Percentiles rank a stretch among this genome's conserved stretches.
Conservation (phyloP, 2,329 filamentous ascomycete genomes). For the Fusarium sp. region DNA sequence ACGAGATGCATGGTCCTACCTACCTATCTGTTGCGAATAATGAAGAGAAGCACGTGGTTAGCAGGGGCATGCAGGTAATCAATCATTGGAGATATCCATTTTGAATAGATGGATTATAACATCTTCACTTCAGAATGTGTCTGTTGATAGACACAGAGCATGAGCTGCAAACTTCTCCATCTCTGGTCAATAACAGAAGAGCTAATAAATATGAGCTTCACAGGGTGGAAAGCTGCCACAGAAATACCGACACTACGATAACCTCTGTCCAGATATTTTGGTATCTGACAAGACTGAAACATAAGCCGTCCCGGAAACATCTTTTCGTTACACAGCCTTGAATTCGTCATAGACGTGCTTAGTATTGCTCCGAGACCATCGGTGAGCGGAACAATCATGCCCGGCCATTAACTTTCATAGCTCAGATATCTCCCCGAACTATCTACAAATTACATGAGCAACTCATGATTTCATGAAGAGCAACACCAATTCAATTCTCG, state of each 20-base stretch:
- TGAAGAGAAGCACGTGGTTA: conserved; percentile 24
- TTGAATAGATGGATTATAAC: background rate
- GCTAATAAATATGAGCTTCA: background rate
- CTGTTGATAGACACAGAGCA: background rate
- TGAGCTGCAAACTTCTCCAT: background rate
- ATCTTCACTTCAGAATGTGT: background rate
- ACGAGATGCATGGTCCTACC: background rate
- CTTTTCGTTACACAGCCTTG: conserved; percentile 19
- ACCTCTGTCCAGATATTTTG: background rate
- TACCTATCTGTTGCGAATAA: conserved; percentile 10
- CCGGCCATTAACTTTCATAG: conserved; percentile 12
- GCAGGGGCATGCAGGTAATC: background rate
- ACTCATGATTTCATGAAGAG: conserved; percentile 1
- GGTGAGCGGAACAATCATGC: conserved; percentile 12
- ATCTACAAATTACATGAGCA: conserved; percentile 1
- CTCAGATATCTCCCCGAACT: conserved; percentile 8
- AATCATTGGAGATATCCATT: background rate
- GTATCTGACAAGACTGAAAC: conserved; percentile 18
- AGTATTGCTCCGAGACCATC: conserved; percentile 26
- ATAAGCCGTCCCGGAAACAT: conserved; percentile 7
- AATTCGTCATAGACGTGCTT: conserved; percentile 37
- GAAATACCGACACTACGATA: background rate
- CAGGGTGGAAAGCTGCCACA: background rate
- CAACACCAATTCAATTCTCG: background rate
- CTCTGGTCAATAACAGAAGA: background rate